These are phyloP conservation scores for Tanacetum coccineum DNA, from an alignment of 129 eudicot species.

Conservation along the genomic window DNA sequence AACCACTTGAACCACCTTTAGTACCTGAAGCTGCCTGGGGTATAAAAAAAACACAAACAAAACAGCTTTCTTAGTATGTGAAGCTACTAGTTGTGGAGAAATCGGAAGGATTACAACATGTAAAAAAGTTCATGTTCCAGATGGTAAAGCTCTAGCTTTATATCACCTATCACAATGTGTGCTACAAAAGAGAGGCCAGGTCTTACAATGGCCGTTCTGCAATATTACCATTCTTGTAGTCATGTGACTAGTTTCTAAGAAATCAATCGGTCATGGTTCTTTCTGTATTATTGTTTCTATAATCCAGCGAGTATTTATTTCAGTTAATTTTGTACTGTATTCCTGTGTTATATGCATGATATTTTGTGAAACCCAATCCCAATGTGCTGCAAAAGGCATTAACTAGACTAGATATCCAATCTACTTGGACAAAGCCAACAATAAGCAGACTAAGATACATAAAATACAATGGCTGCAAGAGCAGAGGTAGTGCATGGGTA, in stretches of 20 bases:
- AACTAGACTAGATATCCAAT: conserved; percentile 1
- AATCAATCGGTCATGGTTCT: neutral
- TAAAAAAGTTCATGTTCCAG: neutral
- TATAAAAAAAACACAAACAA: neutral
- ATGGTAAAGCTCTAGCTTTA: conserved; percentile 4
- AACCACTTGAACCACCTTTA: conserved; percentile 99
- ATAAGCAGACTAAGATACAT: conserved; percentile 8
- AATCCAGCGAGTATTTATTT: neutral
- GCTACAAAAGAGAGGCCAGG: conserved; percentile 9
- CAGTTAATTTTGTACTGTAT: neutral
- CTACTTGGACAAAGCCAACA: conserved; percentile 10
- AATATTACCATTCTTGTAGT: conserved; percentile 1
- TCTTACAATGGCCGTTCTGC: neutral
- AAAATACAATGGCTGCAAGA: neutral
- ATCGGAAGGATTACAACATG: neutral
- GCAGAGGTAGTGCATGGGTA: conserved; percentile 3
- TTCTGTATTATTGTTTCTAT: neutral
- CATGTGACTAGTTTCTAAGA: conserved; percentile 7
- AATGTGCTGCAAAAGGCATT: neutral
- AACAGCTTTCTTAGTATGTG: neutral
- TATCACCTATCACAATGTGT: neutral
- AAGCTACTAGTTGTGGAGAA: neutral
- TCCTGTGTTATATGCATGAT: conserved; percentile 1
- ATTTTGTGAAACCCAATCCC: neutral
- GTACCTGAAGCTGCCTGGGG: conserved; percentile 98